Conservation (phyloP, 495 filamentous ascomycete genomes). For the Aspergillus sparsus region DNA sequence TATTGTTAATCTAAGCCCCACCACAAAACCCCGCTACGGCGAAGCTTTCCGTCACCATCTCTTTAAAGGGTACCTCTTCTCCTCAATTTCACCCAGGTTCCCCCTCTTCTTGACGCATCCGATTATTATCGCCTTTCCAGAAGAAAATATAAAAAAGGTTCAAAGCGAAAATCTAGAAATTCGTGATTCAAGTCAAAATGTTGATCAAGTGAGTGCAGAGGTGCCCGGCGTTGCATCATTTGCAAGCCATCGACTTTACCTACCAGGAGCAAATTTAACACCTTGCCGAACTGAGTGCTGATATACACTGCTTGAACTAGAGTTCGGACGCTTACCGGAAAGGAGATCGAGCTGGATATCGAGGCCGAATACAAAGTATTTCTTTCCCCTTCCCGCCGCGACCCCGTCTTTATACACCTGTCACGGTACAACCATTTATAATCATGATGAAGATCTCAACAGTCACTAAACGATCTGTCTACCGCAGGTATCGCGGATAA, state of each 20-base stretch:
- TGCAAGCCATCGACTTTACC: neutral
- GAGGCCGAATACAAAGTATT: constrained; percentile 87
- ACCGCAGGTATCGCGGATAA: constrained; percentile 82
- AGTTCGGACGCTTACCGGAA: constrained; percentile 96
- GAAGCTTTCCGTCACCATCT: constrained; percentile 24
- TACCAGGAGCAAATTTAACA: neutral
- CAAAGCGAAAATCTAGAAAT: no score
- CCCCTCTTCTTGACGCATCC: constrained; percentile 1
- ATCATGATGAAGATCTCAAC: neutral
- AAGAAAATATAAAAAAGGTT: no score
- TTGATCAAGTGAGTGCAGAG: constrained; percentile 47
- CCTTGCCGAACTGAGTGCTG: constrained; percentile 14
- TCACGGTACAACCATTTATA: no score
- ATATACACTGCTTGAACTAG: constrained; percentile 45
- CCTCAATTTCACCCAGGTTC: constrained; percentile 21
- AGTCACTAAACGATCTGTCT: constrained; percentile 4
- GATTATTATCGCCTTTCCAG: no score
- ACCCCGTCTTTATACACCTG: neutral
- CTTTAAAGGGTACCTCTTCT: constrained; percentile 23
- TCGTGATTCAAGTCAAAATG: constrained; percentile 32
- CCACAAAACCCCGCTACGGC: constrained; percentile 23
- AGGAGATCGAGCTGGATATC: constrained; percentile 98
- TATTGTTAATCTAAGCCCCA: constrained; percentile 20
- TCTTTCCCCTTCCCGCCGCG: neutral
- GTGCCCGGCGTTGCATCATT: no score